Evolutionary conservation across 192 early-diverging fungal species (phyloP).

Genomic region (Nowakowskiella sp.): DNA sequence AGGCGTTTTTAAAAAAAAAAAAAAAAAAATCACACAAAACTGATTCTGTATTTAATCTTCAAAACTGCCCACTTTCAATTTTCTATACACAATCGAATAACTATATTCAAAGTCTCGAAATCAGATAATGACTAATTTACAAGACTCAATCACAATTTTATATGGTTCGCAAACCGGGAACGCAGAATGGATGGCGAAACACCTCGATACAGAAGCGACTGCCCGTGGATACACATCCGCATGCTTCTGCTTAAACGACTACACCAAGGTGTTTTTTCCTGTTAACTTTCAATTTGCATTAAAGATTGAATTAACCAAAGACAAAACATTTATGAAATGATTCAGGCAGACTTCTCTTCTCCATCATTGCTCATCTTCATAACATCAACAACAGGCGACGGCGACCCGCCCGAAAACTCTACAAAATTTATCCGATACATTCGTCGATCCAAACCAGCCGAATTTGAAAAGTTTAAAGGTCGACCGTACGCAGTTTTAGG

Average conservation of each 20-base stretch:
- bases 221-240: constrained; percentile 58
- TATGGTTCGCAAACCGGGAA: constrained; percentile 93
- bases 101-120: too few relatives aligned
- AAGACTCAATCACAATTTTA: too few relatives aligned
- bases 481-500: constrained; percentile 58
- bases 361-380: constrained; percentile 66
- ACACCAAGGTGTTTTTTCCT: constrained; percentile 45
- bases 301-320: not conserved
- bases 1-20: too few relatives aligned
- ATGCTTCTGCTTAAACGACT: constrained; percentile 65
- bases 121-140: too few relatives aligned
- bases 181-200: constrained; percentile 86
- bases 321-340: not conserved
- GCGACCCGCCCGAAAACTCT: constrained; percentile 92
- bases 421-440: constrained; percentile 81
- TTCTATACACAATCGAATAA: too few relatives aligned
- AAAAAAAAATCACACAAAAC: too few relatives aligned
- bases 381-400: constrained; percentile 88
- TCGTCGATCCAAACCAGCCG: constrained; percentile 38
- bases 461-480: constrained; percentile 53
- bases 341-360: constrained; percentile 38
- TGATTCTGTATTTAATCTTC: too few relatives aligned
- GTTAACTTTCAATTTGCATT: constrained; percentile 12
- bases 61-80: too few relatives aligned
- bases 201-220: constrained; percentile 66